These are phyloP conservation scores for Acanthamoeba castellanii DNA, from an alignment of 208 protist species.

Conservation along the genomic window DNA sequence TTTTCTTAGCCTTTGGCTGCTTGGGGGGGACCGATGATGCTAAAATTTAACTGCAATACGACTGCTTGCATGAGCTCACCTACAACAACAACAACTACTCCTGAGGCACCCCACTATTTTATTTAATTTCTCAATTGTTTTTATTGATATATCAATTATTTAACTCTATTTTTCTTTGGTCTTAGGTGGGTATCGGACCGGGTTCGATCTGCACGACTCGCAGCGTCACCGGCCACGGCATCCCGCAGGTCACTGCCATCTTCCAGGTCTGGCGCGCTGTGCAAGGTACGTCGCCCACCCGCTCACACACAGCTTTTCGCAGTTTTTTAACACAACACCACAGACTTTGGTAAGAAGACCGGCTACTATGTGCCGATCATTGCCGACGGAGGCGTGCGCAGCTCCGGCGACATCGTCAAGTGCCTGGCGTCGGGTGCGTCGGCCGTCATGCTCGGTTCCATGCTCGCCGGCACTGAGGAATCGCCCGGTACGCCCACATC, in stretches of 20 bases:
- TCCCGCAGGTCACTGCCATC: conserved; percentile 97
- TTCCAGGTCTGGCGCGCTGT: conserved; percentile 90
- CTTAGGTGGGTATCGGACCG: conserved; percentile 98
- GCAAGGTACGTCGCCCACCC: neutral
- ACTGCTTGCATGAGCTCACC: neutral
- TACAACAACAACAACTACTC: neutral
- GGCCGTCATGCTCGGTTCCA: conserved; percentile 89
- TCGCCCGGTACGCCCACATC: conserved; percentile 64
- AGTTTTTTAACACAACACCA: neutral
- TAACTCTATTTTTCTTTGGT: conserved; percentile 82
- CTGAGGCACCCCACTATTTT: neutral
- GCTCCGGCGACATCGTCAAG: conserved; percentile 94
- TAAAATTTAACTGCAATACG: neutral
- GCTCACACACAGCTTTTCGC: neutral
- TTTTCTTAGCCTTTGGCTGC: neutral
- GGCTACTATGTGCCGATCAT: conserved; percentile 93
- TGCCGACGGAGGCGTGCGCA: conserved; percentile 95
- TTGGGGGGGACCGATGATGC: neutral
- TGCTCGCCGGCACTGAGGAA: conserved; percentile 82
- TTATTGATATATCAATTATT: neutral
- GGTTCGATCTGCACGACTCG: conserved; percentile 95
- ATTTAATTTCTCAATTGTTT: neutral
- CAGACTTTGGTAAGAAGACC: conserved; percentile 40
- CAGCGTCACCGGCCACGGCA: conserved; percentile 81
- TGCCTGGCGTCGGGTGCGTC: conserved; percentile 63